Percentiles rank a stretch among this genome's conserved stretches.
phyloP scores from a whole-genome alignment of 2,329 filamentous ascomycete species.

The Cercospora beticola region DNA sequence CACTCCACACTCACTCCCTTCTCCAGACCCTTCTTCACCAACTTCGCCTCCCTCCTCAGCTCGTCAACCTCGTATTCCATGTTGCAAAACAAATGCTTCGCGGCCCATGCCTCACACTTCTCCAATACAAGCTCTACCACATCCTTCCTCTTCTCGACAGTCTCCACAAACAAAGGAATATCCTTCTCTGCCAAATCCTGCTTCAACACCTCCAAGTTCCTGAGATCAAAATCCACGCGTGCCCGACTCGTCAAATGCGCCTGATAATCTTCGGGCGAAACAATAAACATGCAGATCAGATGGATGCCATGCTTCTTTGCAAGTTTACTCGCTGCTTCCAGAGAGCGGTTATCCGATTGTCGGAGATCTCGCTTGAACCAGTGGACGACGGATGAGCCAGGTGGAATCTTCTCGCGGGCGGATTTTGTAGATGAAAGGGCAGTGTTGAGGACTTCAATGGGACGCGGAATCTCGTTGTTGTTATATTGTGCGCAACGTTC shows the following conservation, averaged over 20 bases:
- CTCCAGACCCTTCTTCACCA: conserved; percentile 62
- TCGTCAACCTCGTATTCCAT: conserved; percentile 93
- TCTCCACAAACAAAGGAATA: conserved; percentile 77
- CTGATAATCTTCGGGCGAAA: conserved; percentile 80
- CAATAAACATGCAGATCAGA: conserved; percentile 72
- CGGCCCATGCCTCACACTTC: conserved; percentile 69
- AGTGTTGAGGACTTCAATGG: conserved; percentile 65
- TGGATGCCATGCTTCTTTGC: conserved; percentile 69
- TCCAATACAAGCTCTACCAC: conserved; percentile 63
- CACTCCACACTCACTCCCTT: conserved; percentile 68
- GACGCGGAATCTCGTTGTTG: conserved; percentile 65
- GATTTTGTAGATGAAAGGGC: conserved; percentile 62
- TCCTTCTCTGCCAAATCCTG: conserved; percentile 66
- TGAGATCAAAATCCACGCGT: conserved; percentile 77
- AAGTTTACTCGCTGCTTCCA: conserved; percentile 65
- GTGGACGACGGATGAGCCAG: conserved; percentile 69
- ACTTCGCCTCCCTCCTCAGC: conserved; percentile 68
- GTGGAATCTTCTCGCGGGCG: conserved; percentile 53
- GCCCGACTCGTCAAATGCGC: conserved; percentile 73
- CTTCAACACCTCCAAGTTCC: conserved; percentile 66
- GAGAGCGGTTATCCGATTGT: conserved; percentile 67
- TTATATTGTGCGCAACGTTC: conserved; percentile 73
- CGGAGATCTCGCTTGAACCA: conserved; percentile 90
- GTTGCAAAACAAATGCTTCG: conserved; percentile 75
- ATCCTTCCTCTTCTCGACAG: conserved; percentile 62